phyloP scores from a whole-genome alignment of 768 basidiomycete genomes.

The Collybia nuda region DNA sequence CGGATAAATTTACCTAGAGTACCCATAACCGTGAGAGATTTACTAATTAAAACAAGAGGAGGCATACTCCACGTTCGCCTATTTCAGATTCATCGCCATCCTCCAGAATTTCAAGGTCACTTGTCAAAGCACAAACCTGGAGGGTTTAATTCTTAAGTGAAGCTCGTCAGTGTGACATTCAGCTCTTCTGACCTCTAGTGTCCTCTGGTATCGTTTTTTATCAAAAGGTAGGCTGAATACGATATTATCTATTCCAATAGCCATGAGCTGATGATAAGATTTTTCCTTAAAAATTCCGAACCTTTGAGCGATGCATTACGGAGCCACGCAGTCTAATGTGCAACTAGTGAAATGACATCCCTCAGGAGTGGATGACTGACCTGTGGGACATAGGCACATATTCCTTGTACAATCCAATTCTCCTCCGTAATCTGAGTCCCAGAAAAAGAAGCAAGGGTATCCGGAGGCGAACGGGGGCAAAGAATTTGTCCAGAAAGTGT shows the following conservation, averaged over 20 bases:
- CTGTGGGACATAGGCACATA: constrained; percentile 89
- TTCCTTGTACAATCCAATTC: constrained; percentile 74
- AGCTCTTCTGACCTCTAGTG: constrained; percentile 62
- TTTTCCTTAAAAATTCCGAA: constrained; percentile 6
- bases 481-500: constrained; percentile 76
- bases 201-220: constrained; percentile 71
- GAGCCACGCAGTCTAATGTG: constrained; percentile 55
- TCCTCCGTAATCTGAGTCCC: constrained; percentile 40
- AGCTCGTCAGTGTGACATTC: constrained; percentile 20
- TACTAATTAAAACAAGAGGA: constrained; percentile 25
- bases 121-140: constrained; percentile 61
- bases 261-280: constrained; percentile 1
- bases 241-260: constrained; percentile 46
- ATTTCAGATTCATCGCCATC: constrained; percentile 89
- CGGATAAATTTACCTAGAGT: constrained; percentile 47
- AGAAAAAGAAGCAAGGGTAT: constrained; percentile 65
- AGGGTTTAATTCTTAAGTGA: background rate
- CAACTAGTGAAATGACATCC: constrained; percentile 13
- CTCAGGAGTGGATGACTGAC: constrained; percentile 39
- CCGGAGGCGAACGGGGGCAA: constrained; percentile 83
- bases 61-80: constrained; percentile 74
- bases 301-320: constrained; percentile 68
- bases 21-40: constrained; percentile 21
- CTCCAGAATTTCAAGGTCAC: constrained; percentile 78
- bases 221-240: constrained; percentile 71